A percentile compares a stretch with the other conserved stretches of the same genome.
phyloP scores from a whole-genome alignment of 257 asterid species.

The Nicotiana obtusifolia region DNA sequence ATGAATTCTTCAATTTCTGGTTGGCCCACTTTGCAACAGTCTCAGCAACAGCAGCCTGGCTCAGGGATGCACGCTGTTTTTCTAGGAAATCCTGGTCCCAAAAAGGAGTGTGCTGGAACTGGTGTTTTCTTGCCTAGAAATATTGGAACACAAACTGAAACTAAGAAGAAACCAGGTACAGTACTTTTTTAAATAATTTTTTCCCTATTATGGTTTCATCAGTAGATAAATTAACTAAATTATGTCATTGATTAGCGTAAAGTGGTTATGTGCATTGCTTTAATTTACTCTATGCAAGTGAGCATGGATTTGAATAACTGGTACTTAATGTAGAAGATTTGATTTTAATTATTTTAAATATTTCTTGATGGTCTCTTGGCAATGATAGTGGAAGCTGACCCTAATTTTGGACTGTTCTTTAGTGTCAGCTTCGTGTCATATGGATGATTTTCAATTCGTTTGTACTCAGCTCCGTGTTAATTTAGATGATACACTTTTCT shows the following conservation, averaged over 20 bases:
- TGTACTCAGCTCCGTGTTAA: too few species aligned
- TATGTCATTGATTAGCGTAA: not conserved
- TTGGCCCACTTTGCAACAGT: constrained; percentile 41
- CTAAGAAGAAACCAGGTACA: constrained; percentile 44
- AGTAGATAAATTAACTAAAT: not conserved
- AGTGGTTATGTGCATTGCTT: not conserved
- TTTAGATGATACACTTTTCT: too few species aligned
- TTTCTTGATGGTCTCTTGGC: not conserved
- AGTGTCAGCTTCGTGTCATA: not conserved
- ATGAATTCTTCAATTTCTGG: constrained; percentile 22
- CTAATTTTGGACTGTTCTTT: constrained; percentile 6
- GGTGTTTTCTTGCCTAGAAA: constrained; percentile 77
- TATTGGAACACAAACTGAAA: constrained; percentile 27
- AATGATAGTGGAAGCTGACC: constrained; percentile 1
- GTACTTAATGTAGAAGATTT: not conserved
- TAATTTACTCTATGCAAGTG: not conserved
- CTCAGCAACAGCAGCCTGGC: constrained; percentile 30
- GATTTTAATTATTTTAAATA: not conserved
- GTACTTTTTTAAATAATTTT: not conserved
- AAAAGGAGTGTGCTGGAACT: constrained; percentile 62
- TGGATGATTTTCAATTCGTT: not conserved
- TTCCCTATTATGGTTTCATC: not conserved
- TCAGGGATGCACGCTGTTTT: constrained; percentile 43
- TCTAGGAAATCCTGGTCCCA: constrained; percentile 33
- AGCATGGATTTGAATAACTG: too few species aligned